Evolutionary conservation across 306 rosid genomes (phyloP).

Genomic region (Luffa acutangula): DNA sequence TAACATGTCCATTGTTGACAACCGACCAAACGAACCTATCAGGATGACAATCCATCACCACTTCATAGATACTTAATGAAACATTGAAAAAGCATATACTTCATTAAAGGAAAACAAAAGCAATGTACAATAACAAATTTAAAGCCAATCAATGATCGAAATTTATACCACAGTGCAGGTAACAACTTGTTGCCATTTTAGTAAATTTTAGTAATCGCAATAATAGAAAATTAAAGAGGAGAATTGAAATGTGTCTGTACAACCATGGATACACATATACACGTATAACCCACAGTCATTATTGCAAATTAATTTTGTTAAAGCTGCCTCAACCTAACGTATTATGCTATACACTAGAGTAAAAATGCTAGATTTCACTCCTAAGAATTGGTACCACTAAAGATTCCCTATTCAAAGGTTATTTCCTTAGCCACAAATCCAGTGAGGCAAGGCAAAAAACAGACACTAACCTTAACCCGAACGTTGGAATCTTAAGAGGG

Average conservation of each 20-base stretch:
- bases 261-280: neutral
- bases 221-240: neutral
- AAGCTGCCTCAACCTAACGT: too few species aligned
- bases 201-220: neutral
- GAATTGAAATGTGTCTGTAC: neutral
- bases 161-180: neutral
- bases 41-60: neutral
- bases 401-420: neutral
- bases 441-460: neutral
- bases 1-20: neutral
- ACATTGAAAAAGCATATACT: neutral
- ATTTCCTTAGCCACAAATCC: neutral
- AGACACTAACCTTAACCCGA: constrained; percentile 67
- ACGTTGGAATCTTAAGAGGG: constrained; percentile 85
- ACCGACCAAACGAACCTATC: neutral
- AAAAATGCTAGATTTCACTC: neutral
- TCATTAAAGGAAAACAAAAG: neutral
- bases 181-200: neutral
- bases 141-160: neutral
- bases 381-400: neutral
- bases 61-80: neutral
- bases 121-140: neutral
- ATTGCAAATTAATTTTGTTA: too few species aligned
- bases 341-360: neutral
- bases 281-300: neutral